Evolutionary conservation across 306 rosid genomes (phyloP).

Genomic region (Vicia sativa): DNA sequence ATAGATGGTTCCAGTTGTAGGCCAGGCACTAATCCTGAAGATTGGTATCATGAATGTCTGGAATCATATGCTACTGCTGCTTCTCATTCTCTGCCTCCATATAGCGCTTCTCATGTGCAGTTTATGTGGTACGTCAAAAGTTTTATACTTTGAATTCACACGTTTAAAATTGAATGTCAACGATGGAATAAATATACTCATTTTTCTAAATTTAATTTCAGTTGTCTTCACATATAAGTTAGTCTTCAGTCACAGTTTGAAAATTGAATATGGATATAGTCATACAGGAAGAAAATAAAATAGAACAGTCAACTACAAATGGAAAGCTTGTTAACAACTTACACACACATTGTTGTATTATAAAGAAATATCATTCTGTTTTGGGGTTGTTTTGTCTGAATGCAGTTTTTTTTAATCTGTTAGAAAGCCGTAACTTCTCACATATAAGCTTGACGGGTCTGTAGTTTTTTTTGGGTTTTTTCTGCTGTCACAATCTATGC

Average conservation of each 20-base stretch:
- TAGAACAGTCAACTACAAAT: background rate
- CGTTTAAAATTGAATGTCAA: conserved; percentile 15
- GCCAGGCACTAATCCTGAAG: conserved; percentile 49
- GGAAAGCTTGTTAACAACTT: conserved; percentile 9
- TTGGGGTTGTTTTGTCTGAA: background rate
- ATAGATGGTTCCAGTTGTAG: conserved; percentile 44
- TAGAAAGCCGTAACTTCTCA: background rate
- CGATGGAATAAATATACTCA: background rate
- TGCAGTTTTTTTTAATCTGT: background rate
- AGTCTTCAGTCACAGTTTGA: background rate
- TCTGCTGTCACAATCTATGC: background rate
- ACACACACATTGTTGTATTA: background rate
- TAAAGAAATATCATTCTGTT: background rate
- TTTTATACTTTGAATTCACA: background rate
- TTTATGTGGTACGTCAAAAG: conserved; percentile 70
- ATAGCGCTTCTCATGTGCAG: conserved; percentile 57
- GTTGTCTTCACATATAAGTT: conserved; percentile 20
- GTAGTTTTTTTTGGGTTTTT: conserved; percentile 5
- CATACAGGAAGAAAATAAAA: background rate
- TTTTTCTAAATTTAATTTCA: conserved; percentile 7
- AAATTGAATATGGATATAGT: conserved; percentile 14
- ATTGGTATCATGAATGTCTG: conserved; percentile 73
- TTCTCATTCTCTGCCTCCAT: conserved; percentile 57
- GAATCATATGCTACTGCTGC: conserved; percentile 73
- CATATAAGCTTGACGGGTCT: background rate